phyloP scores from a whole-genome alignment of 106 monocot genomes.

The Iris macrosiphon region DNA sequence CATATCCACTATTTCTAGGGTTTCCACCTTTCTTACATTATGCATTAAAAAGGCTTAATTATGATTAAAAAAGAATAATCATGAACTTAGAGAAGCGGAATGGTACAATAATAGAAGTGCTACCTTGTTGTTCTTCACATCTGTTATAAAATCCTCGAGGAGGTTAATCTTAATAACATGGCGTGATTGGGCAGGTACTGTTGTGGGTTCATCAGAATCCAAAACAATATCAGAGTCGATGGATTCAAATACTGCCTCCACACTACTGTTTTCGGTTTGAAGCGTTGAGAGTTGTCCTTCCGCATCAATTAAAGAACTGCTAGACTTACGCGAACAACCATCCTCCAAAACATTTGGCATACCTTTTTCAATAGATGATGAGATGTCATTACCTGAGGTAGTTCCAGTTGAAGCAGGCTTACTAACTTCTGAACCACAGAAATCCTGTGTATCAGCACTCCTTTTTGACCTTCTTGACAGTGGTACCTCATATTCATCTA shows the following conservation, averaged over 20 bases:
- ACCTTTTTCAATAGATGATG: background rate
- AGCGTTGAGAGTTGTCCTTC: background rate
- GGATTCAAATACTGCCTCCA: background rate
- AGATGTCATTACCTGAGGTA: background rate
- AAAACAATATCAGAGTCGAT: background rate
- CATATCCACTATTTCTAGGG: background rate
- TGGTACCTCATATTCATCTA: background rate
- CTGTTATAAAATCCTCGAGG: slow-evolving; percentile 4
- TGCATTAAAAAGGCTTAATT: too few species aligned
- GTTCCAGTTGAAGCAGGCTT: background rate
- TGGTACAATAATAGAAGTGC: background rate
- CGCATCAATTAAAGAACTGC: background rate
- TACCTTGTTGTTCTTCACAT: slow-evolving; percentile 4
- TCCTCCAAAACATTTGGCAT: background rate
- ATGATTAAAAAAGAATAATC: background rate
- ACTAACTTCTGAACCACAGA: background rate
- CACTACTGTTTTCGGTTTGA: background rate
- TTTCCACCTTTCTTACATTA: background rate
- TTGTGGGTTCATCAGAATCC: background rate
- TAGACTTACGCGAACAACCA: background rate
- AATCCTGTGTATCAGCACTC: background rate
- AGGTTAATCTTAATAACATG: background rate
- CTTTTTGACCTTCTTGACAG: background rate
- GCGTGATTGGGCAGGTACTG: background rate
- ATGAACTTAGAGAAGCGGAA: background rate